phyloP scores from a whole-genome alignment of 805 yeast species.

The Yamadazyma ubonensis region DNA sequence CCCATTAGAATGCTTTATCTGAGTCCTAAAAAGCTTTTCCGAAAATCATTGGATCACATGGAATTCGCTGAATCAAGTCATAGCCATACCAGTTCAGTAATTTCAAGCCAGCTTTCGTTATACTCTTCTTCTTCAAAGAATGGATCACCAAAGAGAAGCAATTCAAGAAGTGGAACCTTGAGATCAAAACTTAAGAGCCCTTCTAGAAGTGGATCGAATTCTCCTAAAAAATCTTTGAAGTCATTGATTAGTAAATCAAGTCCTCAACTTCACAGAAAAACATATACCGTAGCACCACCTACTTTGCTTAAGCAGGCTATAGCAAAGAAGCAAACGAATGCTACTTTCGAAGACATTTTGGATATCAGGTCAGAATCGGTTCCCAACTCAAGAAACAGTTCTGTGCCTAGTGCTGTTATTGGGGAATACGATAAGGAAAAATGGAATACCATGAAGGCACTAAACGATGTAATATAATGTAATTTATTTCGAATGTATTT shows the following conservation, averaged over 20 bases:
- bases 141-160: constrained; percentile 13
- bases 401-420: constrained; percentile 55
- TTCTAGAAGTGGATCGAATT: constrained; percentile 5
- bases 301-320: constrained; percentile 19
- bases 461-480: constrained; percentile 18
- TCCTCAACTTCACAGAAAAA: background rate
- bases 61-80: constrained; percentile 13
- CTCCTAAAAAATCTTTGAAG: constrained; percentile 16
- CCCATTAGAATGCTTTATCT: constrained; percentile 32
- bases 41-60: constrained; percentile 15
- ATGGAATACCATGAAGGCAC: constrained; percentile 53
- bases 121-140: constrained; percentile 18
- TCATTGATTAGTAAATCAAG: constrained; percentile 8
- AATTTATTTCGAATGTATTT: too few relatives aligned
- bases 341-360: constrained; percentile 17
- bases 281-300: constrained; percentile 14
- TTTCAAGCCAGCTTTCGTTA: constrained; percentile 26
- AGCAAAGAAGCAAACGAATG: constrained; percentile 12
- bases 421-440: constrained; percentile 68
- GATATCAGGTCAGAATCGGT: constrained; percentile 32
- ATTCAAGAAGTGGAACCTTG: background rate
- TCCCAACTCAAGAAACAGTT: constrained; percentile 35
- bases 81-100: constrained; percentile 27
- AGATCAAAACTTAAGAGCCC: background rate
- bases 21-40: constrained; percentile 28